Base-by-base conservation (phyloP, 2,329 filamentous ascomycete genomes). In the Orbilia quercus region DNA sequence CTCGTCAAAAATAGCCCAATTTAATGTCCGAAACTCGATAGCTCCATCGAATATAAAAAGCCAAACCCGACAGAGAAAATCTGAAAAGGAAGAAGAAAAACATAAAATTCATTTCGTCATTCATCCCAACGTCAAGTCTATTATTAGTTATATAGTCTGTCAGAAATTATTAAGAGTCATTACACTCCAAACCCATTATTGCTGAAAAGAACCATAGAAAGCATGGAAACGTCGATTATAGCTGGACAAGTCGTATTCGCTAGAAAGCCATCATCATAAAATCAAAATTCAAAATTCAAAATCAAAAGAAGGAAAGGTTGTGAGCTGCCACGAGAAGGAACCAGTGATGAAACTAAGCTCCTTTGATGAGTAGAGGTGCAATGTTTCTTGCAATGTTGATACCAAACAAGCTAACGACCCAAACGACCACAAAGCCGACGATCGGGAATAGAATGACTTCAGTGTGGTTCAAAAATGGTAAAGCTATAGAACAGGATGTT, bases 381-480 rank as follows among this genome's bases (percentile, higher is more conserved):
- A 78, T 76, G 31, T 78, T 57, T 44, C 73, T 76, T n/a, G 76
- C 75, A 53, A 78, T 63, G 53, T 77, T 77, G 51, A 78, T 76
- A 16, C 76, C 79, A 76, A 84, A 82, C 63, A 84, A 77, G 76
- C 82, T 83, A 16, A 84, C 78, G n/a, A 83, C 77, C 87, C 87
- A 90, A 23, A 89, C 78, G 25, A 89, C 81, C 1, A 83, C 83
- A 51, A 87, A 84, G 1, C 87, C 82, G n/a, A 86, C 81, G 50
- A 89, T 85, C 0, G 88, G 88, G 11, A 86, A 82, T 31, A 90
- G 82, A 12, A 90, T 82, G 2, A 89, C 83, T 79, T 90, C 87
- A 0, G 88, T 90, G 75, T 89, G 87, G 78, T 88, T 86, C 22
- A 90, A 80, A 78, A 90, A 90, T 0, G 88, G 88, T 14, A 90